Conservation (phyloP, 768 basidiomycete genomes). For the Leccinellum albellum region DNA sequence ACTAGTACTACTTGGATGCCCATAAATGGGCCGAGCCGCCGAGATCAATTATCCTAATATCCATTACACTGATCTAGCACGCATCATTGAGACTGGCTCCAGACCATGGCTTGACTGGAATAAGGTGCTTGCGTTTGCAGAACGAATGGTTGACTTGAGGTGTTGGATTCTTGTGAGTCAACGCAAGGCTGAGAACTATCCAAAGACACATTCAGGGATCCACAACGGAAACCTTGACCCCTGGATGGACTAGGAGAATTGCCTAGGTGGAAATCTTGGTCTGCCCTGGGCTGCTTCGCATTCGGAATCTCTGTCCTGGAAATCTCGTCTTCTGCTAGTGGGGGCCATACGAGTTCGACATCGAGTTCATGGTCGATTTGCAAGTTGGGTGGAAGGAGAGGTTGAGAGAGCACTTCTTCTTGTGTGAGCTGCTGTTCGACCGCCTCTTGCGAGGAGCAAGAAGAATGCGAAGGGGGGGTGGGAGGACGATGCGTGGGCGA, state of each 20-base stretch:
- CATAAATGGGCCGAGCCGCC: no score
- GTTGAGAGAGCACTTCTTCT: constrained; percentile 20
- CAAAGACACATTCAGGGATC: constrained; percentile 21
- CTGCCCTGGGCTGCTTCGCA: not conserved
- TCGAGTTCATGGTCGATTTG: constrained; percentile 8
- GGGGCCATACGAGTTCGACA: constrained; percentile 27
- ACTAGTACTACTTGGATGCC: no score
- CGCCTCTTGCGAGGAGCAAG: constrained; percentile 36
- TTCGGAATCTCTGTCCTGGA: not conserved
- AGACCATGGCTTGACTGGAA: constrained; percentile 36
- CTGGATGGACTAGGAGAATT: constrained; percentile 7
- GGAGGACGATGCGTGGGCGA: constrained; percentile 6
- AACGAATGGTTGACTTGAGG: constrained; percentile 30
- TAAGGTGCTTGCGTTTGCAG: constrained; percentile 57
- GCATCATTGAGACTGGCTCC: constrained; percentile 30
- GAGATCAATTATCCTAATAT: not conserved
- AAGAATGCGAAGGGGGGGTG: constrained; percentile 29
- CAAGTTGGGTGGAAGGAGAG: not conserved
- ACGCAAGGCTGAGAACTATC: not conserved
- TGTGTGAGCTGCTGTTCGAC: constrained; percentile 52
- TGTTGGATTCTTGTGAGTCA: constrained; percentile 15
- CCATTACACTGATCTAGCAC: not conserved
- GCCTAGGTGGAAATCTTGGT: not conserved
- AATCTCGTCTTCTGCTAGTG: constrained; percentile 14
- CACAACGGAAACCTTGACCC: constrained; percentile 15